These are phyloP conservation scores for Thelonectria discophora DNA, from an alignment of 2,329 filamentous ascomycete species.

Conservation along the genomic window DNA sequence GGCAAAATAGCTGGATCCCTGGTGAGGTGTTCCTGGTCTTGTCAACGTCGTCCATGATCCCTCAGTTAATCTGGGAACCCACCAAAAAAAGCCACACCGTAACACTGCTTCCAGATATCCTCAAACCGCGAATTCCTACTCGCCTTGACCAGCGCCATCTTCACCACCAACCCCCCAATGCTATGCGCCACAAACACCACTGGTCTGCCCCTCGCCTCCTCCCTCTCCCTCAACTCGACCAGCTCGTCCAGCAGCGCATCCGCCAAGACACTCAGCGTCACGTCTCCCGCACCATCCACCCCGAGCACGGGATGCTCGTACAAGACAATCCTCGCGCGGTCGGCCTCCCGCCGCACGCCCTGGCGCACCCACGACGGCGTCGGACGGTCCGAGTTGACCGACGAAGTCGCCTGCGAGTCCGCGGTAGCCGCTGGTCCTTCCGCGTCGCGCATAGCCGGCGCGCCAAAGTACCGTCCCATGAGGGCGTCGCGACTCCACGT, in stretches of 20 bases:
- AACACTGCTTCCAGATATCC: constrained; percentile 63
- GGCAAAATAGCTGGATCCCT: constrained; percentile 70
- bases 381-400: constrained; percentile 32
- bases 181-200: constrained; percentile 70
- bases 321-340: constrained; percentile 59
- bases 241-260: constrained; percentile 58
- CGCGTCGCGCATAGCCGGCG: constrained; percentile 51
- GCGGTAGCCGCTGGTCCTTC: constrained; percentile 36
- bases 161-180: constrained; percentile 67
- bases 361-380: constrained; percentile 62
- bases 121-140: constrained; percentile 49
- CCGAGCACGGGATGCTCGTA: constrained; percentile 58
- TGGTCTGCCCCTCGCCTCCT: constrained; percentile 55
- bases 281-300: constrained; percentile 49
- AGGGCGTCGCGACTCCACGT: constrained; percentile 63
- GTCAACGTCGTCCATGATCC: constrained; percentile 15
- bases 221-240: constrained; percentile 44
- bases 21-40: constrained; percentile 63
- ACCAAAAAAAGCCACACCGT: constrained; percentile 70
- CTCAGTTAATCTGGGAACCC: constrained; percentile 35
- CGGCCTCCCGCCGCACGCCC: constrained; percentile 59
- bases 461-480: constrained; percentile 57
- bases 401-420: constrained; percentile 1
- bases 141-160: constrained; percentile 63
- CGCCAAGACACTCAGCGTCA: constrained; percentile 56